A percentile compares a stretch with the other conserved stretches of the same genome.
phyloP scores from a whole-genome alignment of 345 rosid species.

The Cardamine resedifolia region DNA sequence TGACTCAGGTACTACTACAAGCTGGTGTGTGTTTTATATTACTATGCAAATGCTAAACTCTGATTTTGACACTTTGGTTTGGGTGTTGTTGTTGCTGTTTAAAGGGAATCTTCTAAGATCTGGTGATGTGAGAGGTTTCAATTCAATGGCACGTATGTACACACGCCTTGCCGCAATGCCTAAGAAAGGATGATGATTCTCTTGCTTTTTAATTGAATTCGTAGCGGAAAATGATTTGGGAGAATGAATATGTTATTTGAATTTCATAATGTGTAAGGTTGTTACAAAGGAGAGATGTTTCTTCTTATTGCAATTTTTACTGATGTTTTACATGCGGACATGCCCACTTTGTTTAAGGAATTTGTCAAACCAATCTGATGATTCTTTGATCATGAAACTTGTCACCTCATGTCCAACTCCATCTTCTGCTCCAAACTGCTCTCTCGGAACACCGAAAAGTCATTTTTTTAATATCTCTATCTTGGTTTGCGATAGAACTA shows the following conservation, averaged over 20 bases:
- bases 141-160: conserved; percentile 98
- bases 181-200: conserved; percentile 67
- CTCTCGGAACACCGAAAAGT: background rate
- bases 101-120: conserved; percentile 90
- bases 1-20: conserved; percentile 69
- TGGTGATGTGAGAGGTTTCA: conserved; percentile 88
- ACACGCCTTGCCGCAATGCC: conserved; percentile 69
- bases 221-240: conserved; percentile 12
- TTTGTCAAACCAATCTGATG: conserved; percentile 76
- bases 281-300: conserved; percentile 15
- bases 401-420: conserved; percentile 73
- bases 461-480: background rate
- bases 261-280: conserved; percentile 18
- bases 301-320: conserved; percentile 1
- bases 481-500: background rate
- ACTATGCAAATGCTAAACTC: background rate
- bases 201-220: background rate
- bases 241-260: conserved; percentile 2
- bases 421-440: conserved; percentile 65
- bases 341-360: conserved; percentile 41
- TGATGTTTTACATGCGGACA: background rate
- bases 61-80: background rate
- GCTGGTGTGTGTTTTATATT: background rate
- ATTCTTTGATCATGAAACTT: conserved; percentile 65
- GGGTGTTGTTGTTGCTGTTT: background rate